These are phyloP conservation scores for Xylaria flabelliformis DNA, from an alignment of 495 filamentous ascomycete genomes.

Conservation along the genomic window DNA sequence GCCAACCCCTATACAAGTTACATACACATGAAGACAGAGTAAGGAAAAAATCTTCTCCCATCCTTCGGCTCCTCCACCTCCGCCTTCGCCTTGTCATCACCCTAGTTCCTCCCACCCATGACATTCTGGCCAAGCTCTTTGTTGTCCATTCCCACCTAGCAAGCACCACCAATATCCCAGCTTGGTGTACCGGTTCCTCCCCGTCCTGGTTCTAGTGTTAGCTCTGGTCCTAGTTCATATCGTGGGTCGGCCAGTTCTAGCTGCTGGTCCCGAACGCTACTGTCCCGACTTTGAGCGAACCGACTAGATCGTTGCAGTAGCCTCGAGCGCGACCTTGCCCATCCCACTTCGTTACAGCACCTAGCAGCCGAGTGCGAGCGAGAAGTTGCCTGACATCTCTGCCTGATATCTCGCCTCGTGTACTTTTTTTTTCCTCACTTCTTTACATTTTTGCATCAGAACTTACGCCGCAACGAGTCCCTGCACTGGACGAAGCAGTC, in stretches of 20 bases:
- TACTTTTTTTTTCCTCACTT: not conserved
- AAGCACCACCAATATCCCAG: slow-evolving; percentile 8
- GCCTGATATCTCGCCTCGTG: not conserved
- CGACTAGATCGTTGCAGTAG: slow-evolving; percentile 11
- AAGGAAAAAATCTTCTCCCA: slow-evolving; percentile 20
- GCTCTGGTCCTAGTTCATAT: slow-evolving; percentile 5
- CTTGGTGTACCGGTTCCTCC: slow-evolving; percentile 14
- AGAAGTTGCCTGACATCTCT: not conserved
- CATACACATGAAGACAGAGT: not conserved
- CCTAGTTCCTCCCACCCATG: slow-evolving; percentile 8
- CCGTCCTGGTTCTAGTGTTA: slow-evolving; percentile 1
- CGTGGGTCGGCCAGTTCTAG: slow-evolving; percentile 16
- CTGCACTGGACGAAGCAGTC: not conserved
- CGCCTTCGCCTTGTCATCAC: slow-evolving; percentile 24
- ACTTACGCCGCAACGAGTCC: not conserved
- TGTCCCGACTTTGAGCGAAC: slow-evolving; percentile 11
- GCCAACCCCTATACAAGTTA: slow-evolving; percentile 4
- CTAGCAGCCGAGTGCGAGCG: not conserved
- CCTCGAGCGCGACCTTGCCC: slow-evolving; percentile 16
- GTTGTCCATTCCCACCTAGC: slow-evolving; percentile 9
- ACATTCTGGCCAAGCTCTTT: not conserved
- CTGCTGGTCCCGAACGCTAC: slow-evolving; percentile 20
- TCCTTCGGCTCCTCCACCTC: slow-evolving; percentile 25
- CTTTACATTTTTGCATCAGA: not conserved
- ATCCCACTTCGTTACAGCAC: not conserved